These are phyloP conservation scores for Punctularia strigosozonata DNA, from an alignment of 768 basidiomycete species.

Conservation along the genomic window DNA sequence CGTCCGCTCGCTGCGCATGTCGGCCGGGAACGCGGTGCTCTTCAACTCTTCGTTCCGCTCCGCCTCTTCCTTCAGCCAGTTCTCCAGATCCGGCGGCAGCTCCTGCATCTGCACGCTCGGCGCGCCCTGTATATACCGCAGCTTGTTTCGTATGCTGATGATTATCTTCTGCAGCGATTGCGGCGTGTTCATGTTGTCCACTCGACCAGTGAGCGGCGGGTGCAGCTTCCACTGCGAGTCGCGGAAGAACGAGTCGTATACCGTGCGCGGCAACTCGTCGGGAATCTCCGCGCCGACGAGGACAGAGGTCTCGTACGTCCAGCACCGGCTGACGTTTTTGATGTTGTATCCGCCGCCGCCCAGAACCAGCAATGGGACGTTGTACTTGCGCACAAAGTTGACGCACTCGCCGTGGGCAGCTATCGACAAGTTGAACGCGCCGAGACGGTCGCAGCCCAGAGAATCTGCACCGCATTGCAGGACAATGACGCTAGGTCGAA, in stretches of 20 bases:
- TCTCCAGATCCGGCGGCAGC: slow-evolving; percentile 85
- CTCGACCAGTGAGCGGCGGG: slow-evolving; percentile 81
- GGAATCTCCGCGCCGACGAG: slow-evolving; percentile 76
- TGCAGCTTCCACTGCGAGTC: slow-evolving; percentile 90
- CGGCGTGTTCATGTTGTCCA: slow-evolving; percentile 86
- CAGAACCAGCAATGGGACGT: slow-evolving; percentile 80
- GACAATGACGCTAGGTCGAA: slow-evolving; percentile 83
- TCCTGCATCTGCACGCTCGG: slow-evolving; percentile 97
- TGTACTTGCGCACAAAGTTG: slow-evolving; percentile 88
- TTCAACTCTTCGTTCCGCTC: slow-evolving; percentile 66
- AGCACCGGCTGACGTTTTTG: slow-evolving; percentile 95
- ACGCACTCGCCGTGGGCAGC: slow-evolving; percentile 98
- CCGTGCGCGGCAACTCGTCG: slow-evolving; percentile 77
- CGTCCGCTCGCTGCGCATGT: slow-evolving; percentile 39
- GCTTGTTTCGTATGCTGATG: slow-evolving; percentile 73
- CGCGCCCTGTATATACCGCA: slow-evolving; percentile 88
- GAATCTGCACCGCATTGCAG: slow-evolving; percentile 97
- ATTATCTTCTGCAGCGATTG: slow-evolving; percentile 79
- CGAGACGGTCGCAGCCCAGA: slow-evolving; percentile 86
- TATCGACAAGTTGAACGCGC: slow-evolving; percentile 95
- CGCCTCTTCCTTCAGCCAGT: slow-evolving; percentile 60
- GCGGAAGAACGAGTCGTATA: slow-evolving; percentile 88
- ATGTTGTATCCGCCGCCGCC: slow-evolving; percentile 97
- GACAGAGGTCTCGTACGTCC: slow-evolving; percentile 96
- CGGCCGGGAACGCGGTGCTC: slow-evolving; percentile 43